Conservation (phyloP, 441 rosid species). For the Macaranga tanarius region DNA sequence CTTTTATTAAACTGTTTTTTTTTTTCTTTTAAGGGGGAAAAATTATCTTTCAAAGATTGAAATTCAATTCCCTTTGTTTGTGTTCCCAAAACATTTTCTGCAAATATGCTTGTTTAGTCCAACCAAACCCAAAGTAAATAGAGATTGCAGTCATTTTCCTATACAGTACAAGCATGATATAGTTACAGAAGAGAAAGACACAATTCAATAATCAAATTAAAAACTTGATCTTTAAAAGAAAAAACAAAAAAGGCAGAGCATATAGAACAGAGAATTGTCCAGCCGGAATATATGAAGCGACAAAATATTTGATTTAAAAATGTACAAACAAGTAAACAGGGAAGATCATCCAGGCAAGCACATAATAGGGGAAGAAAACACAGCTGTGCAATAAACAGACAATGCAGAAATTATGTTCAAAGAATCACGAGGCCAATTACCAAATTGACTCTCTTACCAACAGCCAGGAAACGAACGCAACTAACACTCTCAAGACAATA, state of each 20-base stretch:
- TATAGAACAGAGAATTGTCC: not conserved
- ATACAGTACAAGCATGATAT: not conserved
- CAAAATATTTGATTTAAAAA: not conserved
- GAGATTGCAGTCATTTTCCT: not conserved
- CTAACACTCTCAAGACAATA: constrained; percentile 1
- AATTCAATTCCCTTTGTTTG: too few relatives aligned
- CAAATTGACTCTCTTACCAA: constrained; percentile 19
- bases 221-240: not conserved
- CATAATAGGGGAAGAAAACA: not conserved
- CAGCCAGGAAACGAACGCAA: not conserved
- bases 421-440: constrained; percentile 11
- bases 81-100: too few relatives aligned
- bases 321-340: not conserved
- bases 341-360: constrained; percentile 12
- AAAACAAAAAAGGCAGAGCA: not conserved
- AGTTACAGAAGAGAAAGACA: not conserved
- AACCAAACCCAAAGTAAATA: not conserved
- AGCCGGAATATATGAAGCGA: not conserved
- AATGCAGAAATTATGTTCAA: not conserved
- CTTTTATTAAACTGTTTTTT: too few relatives aligned
- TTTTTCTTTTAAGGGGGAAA: too few relatives aligned
- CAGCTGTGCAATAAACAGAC: not conserved
- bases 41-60: too few relatives aligned
- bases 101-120: not conserved
- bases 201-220: constrained; percentile 6